Evolutionary conservation across 108 stramenopile genomes (phyloP), one percentile per base, ranked within the genome.

Genomic region (Chaetoceros tenuissimus): DNA sequence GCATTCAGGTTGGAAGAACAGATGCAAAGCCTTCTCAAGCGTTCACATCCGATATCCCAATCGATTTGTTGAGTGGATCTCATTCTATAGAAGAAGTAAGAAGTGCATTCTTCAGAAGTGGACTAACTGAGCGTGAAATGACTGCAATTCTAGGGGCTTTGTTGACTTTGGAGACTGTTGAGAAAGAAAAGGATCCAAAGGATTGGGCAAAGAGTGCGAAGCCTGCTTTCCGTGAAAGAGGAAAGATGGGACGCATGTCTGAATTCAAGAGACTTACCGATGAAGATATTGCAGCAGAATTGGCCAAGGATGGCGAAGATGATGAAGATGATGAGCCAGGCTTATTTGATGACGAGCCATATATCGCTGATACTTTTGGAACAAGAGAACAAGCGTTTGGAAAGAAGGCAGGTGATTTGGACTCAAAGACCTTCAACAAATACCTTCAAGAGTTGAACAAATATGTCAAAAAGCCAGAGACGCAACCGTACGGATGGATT

Each of bases 321-420:
- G 75, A 75, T 62, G 81, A 73, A 24, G 71, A 63, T 29, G 79
- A 74, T 24, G 80, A 77, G 26, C 83, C 84, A 49, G 79, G 77
- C 0, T n/a, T n/a, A n/a, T n/a, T n/a, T n/a, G 89, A 92, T 66
- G 90, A 85, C 60, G 90, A 78, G 31, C 82, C 80, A 76, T 92
- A 92, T 74, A 92, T 92, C 62, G 86, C 84, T 31, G 90, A 92
- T 63, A 78, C 77, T 40, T 92, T 92, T 63, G 90, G 90, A 10
- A 72, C 78, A 0, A 67, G 73, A 16, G 86, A 92, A n/a, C 70
- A 84, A 48, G 67, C 77, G 19, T 87, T 87, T 64, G 90, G 90
- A 18, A 69, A 74, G 23, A 60, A 76, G 27, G 71, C 84, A 21
- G 75, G 62, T 40, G 59, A 71, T 34, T 75, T 79, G 40, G 62